These are phyloP conservation scores for Bipolaris oryzae DNA, from an alignment of 2,329 filamentous ascomycete species.

Conservation along the genomic window DNA sequence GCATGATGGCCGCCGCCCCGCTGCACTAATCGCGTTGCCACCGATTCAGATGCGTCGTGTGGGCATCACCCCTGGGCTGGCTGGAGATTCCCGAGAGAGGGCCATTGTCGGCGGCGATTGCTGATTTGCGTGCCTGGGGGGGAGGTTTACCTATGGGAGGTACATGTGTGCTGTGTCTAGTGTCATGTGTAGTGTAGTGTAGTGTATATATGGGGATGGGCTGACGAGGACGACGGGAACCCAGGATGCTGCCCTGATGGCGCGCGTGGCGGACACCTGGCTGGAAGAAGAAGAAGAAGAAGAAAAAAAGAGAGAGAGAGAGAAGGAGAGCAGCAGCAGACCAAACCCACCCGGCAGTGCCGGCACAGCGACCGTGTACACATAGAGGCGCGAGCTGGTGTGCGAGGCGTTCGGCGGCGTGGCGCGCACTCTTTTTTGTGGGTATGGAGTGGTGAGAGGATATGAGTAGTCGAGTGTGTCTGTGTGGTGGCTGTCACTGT, in stretches of 20 bases:
- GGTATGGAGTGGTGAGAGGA: slow-evolving; percentile 1
- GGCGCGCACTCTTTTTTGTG: slow-evolving; percentile 11
- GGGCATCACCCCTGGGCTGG: slow-evolving; percentile 10
- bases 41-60: slow-evolving; percentile 22
- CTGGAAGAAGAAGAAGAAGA: no score
- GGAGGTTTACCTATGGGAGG: neutral
- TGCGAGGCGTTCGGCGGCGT: slow-evolving; percentile 12
- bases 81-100: slow-evolving; percentile 23
- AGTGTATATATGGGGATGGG: neutral
- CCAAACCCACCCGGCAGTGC: no score
- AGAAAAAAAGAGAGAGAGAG: no score
- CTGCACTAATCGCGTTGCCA: slow-evolving; percentile 21
- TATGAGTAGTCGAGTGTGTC: neutral
- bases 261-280: no score
- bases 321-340: no score
- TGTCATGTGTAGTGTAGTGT: no score
- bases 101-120: slow-evolving; percentile 2
- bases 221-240: neutral
- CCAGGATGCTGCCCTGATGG: no score
- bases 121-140: neutral
- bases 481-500: slow-evolving; percentile 2
- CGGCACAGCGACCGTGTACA: no score
- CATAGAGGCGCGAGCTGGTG: neutral
- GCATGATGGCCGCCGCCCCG: slow-evolving; percentile 20
- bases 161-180: no score